These are phyloP conservation scores for Galeopsis tetrahit DNA, from an alignment of 257 asterid genomes.

Conservation along the genomic window DNA sequence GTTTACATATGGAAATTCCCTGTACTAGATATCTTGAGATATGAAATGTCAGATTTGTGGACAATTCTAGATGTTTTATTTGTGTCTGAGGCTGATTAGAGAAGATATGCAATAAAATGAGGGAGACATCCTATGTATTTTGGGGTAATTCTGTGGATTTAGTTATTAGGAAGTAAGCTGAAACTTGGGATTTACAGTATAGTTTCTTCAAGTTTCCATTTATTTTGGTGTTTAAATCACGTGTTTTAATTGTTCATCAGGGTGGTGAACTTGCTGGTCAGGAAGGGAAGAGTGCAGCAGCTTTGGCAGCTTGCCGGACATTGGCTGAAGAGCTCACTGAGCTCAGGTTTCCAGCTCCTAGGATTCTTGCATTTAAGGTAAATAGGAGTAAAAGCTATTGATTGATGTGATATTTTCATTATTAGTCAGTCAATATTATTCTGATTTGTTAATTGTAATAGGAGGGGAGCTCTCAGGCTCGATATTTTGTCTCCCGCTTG, in stretches of 20 bases:
- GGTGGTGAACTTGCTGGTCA: constrained; percentile 93
- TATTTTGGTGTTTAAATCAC: constrained; percentile 21
- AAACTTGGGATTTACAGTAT: not conserved
- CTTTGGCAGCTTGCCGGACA: constrained; percentile 97
- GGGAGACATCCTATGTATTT: not conserved
- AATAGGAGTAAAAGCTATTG: constrained; percentile 12
- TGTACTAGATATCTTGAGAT: not conserved
- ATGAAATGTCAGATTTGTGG: not conserved
- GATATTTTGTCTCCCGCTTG: constrained; percentile 89
- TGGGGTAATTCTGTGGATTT: constrained; percentile 9
- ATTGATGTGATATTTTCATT: not conserved
- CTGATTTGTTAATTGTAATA: constrained; percentile 37
- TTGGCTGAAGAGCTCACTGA: constrained; percentile 98
- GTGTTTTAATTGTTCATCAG: constrained; percentile 51
- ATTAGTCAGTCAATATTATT: constrained; percentile 1
- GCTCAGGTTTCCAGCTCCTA: constrained; percentile 95
- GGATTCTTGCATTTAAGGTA: constrained; percentile 98
- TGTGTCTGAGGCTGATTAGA: constrained; percentile 21
- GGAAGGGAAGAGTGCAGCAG: constrained; percentile 93
- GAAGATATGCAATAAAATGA: not conserved
- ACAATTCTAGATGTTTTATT: not conserved
- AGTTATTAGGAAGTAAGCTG: not conserved
- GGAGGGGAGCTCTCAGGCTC: constrained; percentile 99
- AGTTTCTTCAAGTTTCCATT: not conserved
- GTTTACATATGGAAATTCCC: constrained; percentile 2